Evolutionary conservation across 306 rosid species (phyloP), one percentile per base, ranked within the genome.

Genomic region (Prosopis cineraria): DNA sequence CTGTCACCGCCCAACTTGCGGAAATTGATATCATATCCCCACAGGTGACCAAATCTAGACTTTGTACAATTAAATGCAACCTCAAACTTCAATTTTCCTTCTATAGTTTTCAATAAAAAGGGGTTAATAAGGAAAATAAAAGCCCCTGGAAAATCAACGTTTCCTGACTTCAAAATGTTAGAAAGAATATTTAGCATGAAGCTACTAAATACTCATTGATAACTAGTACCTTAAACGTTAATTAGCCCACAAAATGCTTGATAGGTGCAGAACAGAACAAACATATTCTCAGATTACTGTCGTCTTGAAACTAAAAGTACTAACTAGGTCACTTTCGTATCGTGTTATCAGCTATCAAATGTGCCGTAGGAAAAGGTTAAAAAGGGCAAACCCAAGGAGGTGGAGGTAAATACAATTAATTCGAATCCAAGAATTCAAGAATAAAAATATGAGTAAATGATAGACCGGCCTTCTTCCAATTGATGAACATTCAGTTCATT

Each of bases 41-140:
- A 11, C 34, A 75, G 20, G 19, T 19, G 34, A 74, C 17, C 0
- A 8, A 77, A 45, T 66, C 37, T 44, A 19, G 37, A 11, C 36
- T 33, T 68, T 68, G 66, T 17, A 14, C 29, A 62, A 74, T 55
- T 31, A 69, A 31, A 20, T 50, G 56, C 37, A 68, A 56, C 53
- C 60, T 78, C 60, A 60, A 73, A 39, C 41, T 82, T 75, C 68
- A 44, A 59, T 19, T 43, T 55, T 77, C 68, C 39, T 33, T 78
- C n/a, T 17, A 9, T 8, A 56, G 56, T 17, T 22, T 40, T 53
- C n/a, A 52, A 79, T 47, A 43, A 16, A 59, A 36, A 19, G 27
- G 22, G 17, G 52, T 24, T 40, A 27, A 41, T 22, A 70, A 70
- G 40, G 43, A 30, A 71, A 34, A 53, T 1, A 34, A 24, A 62